Evolutionary conservation across 352 stramenopile genomes (phyloP).

Genomic region (Phytophthora meadii): DNA sequence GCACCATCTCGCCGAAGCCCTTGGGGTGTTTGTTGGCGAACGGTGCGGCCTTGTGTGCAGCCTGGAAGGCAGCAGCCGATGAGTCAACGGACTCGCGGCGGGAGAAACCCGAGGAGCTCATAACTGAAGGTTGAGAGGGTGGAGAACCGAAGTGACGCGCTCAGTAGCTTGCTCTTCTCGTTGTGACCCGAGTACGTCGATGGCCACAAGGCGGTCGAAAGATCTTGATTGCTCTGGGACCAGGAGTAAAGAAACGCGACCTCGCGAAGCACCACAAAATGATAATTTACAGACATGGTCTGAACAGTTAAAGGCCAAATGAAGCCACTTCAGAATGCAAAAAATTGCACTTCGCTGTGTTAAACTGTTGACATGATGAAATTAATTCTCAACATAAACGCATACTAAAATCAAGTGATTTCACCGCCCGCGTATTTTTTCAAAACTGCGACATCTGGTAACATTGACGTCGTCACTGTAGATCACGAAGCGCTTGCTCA

Average conservation of each 20-base stretch:
- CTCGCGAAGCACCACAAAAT: conserved; percentile 38
- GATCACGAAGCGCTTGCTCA: conserved; percentile 12
- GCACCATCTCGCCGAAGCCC: conserved; percentile 82
- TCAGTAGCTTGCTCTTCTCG: conserved; percentile 28
- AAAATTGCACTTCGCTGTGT: neutral
- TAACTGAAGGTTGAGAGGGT: conserved; percentile 6
- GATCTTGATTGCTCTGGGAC: conserved; percentile 28
- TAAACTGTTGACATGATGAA: neutral
- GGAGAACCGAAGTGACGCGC: conserved; percentile 6
- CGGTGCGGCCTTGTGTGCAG: conserved; percentile 64
- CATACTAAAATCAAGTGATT: neutral
- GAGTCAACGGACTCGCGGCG: conserved; percentile 38
- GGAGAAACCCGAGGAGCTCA: conserved; percentile 24
- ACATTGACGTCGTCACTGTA: conserved; percentile 1
- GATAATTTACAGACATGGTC: neutral
- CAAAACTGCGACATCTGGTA: conserved; percentile 25
- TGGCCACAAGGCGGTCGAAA: conserved; percentile 30
- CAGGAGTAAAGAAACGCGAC: conserved; percentile 25
- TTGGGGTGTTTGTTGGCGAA: conserved; percentile 84
- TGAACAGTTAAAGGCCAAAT: neutral
- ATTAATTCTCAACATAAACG: no score
- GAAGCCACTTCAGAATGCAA: neutral
- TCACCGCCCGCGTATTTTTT: conserved; percentile 18
- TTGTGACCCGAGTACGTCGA: conserved; percentile 25
- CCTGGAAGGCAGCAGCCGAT: conserved; percentile 44